Base-by-base conservation (phyloP, 768 basidiomycete genomes). In the Auriculariales sp. region DNA sequence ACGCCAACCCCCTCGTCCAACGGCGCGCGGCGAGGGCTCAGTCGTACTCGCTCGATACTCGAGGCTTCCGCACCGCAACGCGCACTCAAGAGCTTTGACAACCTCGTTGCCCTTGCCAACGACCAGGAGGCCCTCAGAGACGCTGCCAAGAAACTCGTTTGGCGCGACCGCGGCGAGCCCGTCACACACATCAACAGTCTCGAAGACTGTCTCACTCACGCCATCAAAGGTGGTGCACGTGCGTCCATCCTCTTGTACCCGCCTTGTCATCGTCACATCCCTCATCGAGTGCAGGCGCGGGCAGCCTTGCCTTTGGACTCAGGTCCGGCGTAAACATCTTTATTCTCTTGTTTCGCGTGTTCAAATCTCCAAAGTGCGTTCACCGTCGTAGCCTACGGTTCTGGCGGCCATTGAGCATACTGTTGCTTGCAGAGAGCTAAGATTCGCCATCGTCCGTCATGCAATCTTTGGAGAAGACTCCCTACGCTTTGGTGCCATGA, bases 381-480 rank as follows among this genome's bases (percentile, higher is more conserved):
- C 27, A 25, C n/a, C 34, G 24, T 44, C n/a, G 24, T 48, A 14
- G 24, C 29, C 17, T 7, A 7, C 15, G 7, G 39, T 5, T 9
- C 7, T 44, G 39, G 14, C 22, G 9, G 17, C 15, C 4, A 7
- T 9, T 9, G 39, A 4, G 17, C 22, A 19, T 36, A 11, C n/a
- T 36, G 39, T n/a, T 25, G 39, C 22, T 17, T 45, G 12, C 56
- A 91, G 86, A 57, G 67, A 76, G n/a, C 64, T 73, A 49, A 77
- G 83, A 9, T 64, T 84, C 6, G 64, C 75, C 3, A 62, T 91
- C 22, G 71, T 95, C 46, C 76, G 83, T 3, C 84, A 77, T 66
- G 92, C 90, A 0, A 68, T 94, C 36, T 86, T 95, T 55, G 91
- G 91, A 0, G 54, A 68, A 34, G 92, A 95, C 58, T 81, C 87